Conservation (phyloP, 768 basidiomycete species). For the Phylloporus arenicola region DNA sequence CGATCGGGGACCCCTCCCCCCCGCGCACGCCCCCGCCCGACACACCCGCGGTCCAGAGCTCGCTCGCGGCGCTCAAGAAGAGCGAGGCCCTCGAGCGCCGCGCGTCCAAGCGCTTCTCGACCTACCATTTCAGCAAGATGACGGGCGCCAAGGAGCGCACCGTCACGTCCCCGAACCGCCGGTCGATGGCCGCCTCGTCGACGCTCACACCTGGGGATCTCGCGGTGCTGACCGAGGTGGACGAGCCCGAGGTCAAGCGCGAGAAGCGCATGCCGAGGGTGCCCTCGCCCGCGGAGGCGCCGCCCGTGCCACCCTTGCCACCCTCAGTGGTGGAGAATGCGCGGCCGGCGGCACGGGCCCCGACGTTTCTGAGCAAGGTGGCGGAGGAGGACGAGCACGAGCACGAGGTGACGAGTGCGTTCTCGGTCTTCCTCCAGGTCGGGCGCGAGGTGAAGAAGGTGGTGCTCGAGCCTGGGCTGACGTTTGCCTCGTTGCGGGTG, state of each 20-base stretch:
- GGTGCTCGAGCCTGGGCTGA: constrained; percentile 60
- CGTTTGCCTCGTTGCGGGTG: constrained; percentile 71
- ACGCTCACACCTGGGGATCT: constrained; percentile 67
- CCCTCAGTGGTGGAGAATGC: constrained; percentile 40
- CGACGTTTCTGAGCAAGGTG: constrained; percentile 13
- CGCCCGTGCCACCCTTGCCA: constrained; percentile 46
- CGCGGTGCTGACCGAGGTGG: constrained; percentile 68
- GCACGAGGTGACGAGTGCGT: constrained; percentile 23
- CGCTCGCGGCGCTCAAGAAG: constrained; percentile 84
- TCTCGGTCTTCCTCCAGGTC: constrained; percentile 83
- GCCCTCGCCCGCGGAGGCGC: constrained; percentile 29
- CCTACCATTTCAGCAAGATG: constrained; percentile 93
- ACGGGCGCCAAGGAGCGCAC: constrained; percentile 53
- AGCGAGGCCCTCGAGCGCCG: constrained; percentile 82
- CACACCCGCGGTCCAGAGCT: constrained; percentile 65
- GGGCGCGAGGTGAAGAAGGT: constrained; percentile 90
- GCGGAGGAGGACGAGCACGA: constrained; percentile 16
- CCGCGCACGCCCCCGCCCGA: constrained; percentile 38
- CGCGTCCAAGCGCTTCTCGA: constrained; percentile 93
- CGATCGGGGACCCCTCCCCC: constrained; percentile 28
- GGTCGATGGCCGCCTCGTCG: constrained; percentile 59
- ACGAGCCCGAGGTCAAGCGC: constrained; percentile 37
- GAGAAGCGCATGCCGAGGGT: constrained; percentile 32
- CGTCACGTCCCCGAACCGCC: constrained; percentile 54
- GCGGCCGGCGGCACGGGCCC: constrained; percentile 5